These are phyloP conservation scores for Haplographium delicatum DNA, from an alignment of 495 filamentous ascomycete genomes.

Conservation along the genomic window DNA sequence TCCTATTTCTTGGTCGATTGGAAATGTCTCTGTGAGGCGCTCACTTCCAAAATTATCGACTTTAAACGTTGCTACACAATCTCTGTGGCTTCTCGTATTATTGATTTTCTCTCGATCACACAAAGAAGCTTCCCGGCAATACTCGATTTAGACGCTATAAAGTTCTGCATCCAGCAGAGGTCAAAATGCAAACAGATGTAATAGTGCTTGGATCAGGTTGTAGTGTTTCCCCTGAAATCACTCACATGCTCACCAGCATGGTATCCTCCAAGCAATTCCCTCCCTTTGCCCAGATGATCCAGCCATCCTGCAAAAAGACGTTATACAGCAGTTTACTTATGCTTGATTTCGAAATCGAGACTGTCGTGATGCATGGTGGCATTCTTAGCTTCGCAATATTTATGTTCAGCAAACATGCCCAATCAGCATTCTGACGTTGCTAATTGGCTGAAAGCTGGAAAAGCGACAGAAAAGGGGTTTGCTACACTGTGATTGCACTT, in stretches of 20 bases:
- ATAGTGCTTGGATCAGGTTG: neutral
- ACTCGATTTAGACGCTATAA: neutral
- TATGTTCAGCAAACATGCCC: constrained; percentile 18
- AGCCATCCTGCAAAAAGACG: constrained; percentile 3
- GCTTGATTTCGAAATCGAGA: constrained; percentile 1
- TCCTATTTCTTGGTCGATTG: too few relatives aligned
- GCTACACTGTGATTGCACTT: constrained; percentile 19
- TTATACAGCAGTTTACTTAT: constrained; percentile 19
- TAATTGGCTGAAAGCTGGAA: constrained; percentile 8
- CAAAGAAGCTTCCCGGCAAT: neutral
- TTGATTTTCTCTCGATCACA: neutral
- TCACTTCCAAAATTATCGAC: too few relatives aligned
- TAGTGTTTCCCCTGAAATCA: too few relatives aligned
- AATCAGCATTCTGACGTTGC: neutral
- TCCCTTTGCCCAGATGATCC: constrained; percentile 12
- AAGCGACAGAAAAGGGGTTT: constrained; percentile 16
- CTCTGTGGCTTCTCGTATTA: neutral
- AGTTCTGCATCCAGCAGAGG: neutral
- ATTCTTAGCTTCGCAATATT: constrained; percentile 7
- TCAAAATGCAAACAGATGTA: neutral
- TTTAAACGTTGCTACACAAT: too few relatives aligned
- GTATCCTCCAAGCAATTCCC: constrained; percentile 13
- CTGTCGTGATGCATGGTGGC: constrained; percentile 15
- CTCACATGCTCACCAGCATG: neutral
- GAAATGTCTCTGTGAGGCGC: too few relatives aligned